phyloP scores from a whole-genome alignment of 2,329 filamentous ascomycete species.

The Mycosphaerelloides madeirae region DNA sequence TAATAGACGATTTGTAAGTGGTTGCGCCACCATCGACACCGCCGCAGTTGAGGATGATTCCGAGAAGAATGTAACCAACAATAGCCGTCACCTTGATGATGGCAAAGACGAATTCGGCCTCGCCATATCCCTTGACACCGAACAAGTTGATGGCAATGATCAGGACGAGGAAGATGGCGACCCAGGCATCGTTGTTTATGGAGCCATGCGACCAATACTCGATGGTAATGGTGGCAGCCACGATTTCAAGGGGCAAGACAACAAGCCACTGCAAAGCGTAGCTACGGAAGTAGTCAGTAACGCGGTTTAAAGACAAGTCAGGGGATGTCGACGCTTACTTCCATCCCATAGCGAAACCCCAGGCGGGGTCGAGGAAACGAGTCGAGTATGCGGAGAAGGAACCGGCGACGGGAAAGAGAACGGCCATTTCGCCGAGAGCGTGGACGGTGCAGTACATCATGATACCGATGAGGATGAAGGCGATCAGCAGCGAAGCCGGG shows the following conservation, averaged over 20 bases:
- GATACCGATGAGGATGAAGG: conserved; percentile 30
- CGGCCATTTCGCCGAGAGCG: conserved; percentile 34
- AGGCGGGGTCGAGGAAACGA: conserved; percentile 33
- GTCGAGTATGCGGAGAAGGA: conserved; percentile 34
- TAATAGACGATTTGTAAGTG: conserved; percentile 18
- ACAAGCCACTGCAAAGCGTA: conserved; percentile 34
- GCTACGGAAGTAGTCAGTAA: conserved; percentile 16
- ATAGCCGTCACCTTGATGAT: conserved; percentile 42
- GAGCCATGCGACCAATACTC: conserved; percentile 28
- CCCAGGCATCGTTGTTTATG: conserved; percentile 31
- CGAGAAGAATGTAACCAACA: conserved; percentile 61
- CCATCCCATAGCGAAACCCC: conserved; percentile 36
- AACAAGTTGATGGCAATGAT: conserved; percentile 32
- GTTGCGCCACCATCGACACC: conserved; percentile 46
- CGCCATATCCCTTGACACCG: conserved; percentile 33
- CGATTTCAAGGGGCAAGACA: conserved; percentile 31
- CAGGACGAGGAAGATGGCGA: conserved; percentile 31
- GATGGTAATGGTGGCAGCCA: conserved; percentile 31
- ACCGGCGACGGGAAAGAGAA: conserved; percentile 33
- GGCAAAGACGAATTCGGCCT: conserved; percentile 34
- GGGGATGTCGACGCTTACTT: conserved; percentile 19
- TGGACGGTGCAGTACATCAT: conserved; percentile 33
- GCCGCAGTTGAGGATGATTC: conserved; percentile 56
- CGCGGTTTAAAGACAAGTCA: not conserved
- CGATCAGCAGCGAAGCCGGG: conserved; percentile 32